Conservation (phyloP, 2,329 filamentous ascomycete species). For the Fusarium torulosum region DNA sequence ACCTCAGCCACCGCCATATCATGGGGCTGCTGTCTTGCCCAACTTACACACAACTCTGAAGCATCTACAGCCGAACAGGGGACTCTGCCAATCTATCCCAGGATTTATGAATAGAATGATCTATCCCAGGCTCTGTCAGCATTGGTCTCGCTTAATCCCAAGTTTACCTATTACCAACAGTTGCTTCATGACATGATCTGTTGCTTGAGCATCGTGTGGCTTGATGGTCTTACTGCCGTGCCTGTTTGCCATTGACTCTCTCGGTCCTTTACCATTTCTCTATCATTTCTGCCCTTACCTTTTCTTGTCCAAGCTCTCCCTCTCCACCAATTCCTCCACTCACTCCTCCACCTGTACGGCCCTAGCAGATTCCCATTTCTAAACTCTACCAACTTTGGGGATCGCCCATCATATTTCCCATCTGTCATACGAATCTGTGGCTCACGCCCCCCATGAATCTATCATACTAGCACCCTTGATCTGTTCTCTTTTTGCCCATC, state of each 20-base stretch:
- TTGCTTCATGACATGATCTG: conserved; percentile 5
- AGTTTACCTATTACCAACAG: conserved; percentile 4
- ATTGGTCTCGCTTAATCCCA: conserved; percentile 1
- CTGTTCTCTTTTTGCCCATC: conserved; percentile 34
- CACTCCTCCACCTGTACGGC: conserved; percentile 38
- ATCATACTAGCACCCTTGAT: conserved; percentile 39
- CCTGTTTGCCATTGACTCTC: conserved; percentile 3
- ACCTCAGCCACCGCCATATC: conserved; percentile 36
- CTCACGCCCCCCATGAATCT: conserved; percentile 42
- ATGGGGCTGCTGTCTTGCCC: conserved; percentile 16
- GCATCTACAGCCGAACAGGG: conserved; percentile 21
- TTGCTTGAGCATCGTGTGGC: conserved; percentile 27
- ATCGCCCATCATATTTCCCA: conserved; percentile 45
- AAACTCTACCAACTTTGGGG: conserved; percentile 37
- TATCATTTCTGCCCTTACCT: not conserved
- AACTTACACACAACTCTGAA: conserved; percentile 16
- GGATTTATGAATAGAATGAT: conserved; percentile 16
- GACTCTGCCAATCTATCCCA: conserved; percentile 13
- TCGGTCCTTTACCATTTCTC: conserved; percentile 2
- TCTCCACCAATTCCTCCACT: conserved; percentile 42
- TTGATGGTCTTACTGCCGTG: conserved; percentile 11
- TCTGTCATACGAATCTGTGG: conserved; percentile 32
- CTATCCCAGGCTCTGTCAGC: conserved; percentile 8
- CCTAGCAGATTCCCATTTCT: conserved; percentile 42
- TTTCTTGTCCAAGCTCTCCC: conserved; percentile 29